Conservation (phyloP, 805 yeast genomes). For the Brettanomyces sp. region DNA sequence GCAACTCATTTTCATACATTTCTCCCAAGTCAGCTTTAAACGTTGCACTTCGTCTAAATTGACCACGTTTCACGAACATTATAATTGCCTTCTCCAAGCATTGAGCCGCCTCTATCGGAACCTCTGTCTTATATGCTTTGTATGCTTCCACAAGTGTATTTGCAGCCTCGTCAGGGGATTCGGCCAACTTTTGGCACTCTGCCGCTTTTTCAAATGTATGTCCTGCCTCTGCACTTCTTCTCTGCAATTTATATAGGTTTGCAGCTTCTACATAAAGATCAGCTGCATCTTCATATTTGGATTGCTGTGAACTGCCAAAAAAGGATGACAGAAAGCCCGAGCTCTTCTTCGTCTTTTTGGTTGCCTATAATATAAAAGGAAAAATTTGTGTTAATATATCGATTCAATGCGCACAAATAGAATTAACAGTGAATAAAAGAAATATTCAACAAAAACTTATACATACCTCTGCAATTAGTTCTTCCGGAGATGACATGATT, state of each 20-base stretch:
- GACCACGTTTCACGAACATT: constrained; percentile 82
- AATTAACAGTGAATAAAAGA: no score
- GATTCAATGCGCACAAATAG: background rate
- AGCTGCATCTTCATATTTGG: constrained; percentile 82
- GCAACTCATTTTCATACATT: constrained; percentile 67
- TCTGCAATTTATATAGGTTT: constrained; percentile 71
- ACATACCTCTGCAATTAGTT: constrained; percentile 25
- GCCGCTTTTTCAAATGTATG: constrained; percentile 81
- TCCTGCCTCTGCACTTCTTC: constrained; percentile 71
- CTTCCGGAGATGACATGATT: constrained; percentile 26
- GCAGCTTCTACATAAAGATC: constrained; percentile 90
- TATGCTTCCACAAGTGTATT: constrained; percentile 84
- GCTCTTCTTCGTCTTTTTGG: constrained; percentile 58
- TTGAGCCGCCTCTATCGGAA: constrained; percentile 69
- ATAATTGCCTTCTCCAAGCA: constrained; percentile 70
- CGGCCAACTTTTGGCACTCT: constrained; percentile 62
- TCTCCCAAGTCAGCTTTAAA: constrained; percentile 87
- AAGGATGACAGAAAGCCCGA: constrained; percentile 57
- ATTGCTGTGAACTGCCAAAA: constrained; percentile 53
- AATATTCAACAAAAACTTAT: no score
- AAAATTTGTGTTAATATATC: background rate
- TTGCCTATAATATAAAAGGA: constrained; percentile 37
- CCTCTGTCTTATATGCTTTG: constrained; percentile 69
- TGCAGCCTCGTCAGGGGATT: constrained; percentile 83
- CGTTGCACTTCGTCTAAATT: constrained; percentile 93